Percentiles rank a stretch among this genome's conserved stretches.
Conservation (phyloP, 306 rosid genomes). For the Calophaca sinica region DNA sequence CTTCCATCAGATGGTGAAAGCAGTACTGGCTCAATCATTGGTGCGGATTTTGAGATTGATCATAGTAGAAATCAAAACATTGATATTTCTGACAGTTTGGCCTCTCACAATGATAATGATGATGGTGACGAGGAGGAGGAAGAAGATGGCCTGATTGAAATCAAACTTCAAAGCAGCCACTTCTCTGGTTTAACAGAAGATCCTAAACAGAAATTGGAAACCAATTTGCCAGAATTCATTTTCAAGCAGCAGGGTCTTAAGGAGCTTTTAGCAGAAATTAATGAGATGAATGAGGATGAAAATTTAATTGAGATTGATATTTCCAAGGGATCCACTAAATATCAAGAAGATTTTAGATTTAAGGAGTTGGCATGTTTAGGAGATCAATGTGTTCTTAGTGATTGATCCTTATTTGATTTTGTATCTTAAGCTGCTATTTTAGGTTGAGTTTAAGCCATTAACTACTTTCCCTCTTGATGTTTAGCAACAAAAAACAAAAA, state of each 20-base stretch:
- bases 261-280: constrained; percentile 62
- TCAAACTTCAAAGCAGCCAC: constrained; percentile 52
- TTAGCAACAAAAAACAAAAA: no score
- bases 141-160: constrained; percentile 71
- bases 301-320: constrained; percentile 79
- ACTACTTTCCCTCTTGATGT: constrained; percentile 25
- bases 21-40: no score
- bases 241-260: constrained; percentile 52
- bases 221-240: constrained; percentile 51
- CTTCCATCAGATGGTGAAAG: no score
- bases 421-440: constrained; percentile 24
- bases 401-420: constrained; percentile 36
- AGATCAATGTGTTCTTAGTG: constrained; percentile 43
- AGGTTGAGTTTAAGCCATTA: background rate
- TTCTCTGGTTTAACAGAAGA: constrained; percentile 49
- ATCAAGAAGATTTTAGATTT: constrained; percentile 51
- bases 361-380: constrained; percentile 44
- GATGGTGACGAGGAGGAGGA: constrained; percentile 30
- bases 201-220: constrained; percentile 42
- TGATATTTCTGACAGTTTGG: no score
- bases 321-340: constrained; percentile 59
- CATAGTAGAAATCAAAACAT: no score
- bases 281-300: constrained; percentile 64
- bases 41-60: no score
- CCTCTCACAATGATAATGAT: background rate